phyloP scores from a whole-genome alignment of 495 filamentous ascomycete species.

The Neurospora pannonica region DNA sequence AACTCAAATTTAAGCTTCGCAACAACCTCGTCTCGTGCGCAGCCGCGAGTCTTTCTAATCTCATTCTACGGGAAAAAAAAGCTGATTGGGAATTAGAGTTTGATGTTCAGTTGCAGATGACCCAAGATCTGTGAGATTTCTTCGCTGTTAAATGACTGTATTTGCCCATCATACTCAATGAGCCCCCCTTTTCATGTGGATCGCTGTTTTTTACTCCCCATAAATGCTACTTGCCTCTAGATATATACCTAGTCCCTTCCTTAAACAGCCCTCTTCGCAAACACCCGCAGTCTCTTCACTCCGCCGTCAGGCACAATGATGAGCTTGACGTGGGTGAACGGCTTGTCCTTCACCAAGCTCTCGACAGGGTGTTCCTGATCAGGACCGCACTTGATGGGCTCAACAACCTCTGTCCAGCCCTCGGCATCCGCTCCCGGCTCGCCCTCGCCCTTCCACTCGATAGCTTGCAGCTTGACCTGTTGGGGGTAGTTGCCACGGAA shows the following conservation, averaged over 20 bases:
- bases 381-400: constrained; percentile 59
- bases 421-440: constrained; percentile 49
- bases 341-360: constrained; percentile 39
- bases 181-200: neutral
- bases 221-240: neutral
- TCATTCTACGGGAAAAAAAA: neutral
- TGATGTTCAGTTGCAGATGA: neutral
- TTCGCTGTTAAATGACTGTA: neutral
- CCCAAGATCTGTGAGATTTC: neutral
- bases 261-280: constrained; percentile 52
- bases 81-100: neutral
- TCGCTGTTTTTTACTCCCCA: neutral
- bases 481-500: constrained; percentile 88
- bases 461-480: constrained; percentile 60
- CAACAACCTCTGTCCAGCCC: constrained; percentile 62
- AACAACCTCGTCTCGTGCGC: neutral
- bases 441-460: constrained; percentile 43
- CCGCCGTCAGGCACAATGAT: constrained; percentile 89
- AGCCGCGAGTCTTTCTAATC: neutral
- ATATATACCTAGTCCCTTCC: neutral
- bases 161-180: neutral
- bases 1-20: neutral
- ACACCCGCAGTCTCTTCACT: constrained; percentile 76
- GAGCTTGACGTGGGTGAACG: constrained; percentile 75
- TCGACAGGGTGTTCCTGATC: constrained; percentile 74